These are phyloP conservation scores for Taphrina confusa DNA, from an alignment of 1,139 yeast species.

Conservation along the genomic window DNA sequence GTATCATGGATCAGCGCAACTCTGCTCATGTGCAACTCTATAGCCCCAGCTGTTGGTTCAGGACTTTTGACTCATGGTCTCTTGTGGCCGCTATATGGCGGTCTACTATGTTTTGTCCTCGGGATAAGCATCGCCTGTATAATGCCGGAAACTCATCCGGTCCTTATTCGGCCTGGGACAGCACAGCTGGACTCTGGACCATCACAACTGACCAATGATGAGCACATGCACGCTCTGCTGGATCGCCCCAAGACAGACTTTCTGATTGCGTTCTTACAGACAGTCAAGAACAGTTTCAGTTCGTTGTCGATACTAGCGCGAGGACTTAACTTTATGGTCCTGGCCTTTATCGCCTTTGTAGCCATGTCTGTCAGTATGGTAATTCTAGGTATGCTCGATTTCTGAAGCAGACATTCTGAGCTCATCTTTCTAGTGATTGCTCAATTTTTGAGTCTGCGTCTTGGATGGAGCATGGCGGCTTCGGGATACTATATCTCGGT, in stretches of 20 bases:
- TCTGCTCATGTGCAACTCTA: neutral
- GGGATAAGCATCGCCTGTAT: neutral
- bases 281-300: neutral
- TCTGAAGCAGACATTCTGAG: neutral
- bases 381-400: neutral
- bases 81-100: conserved; percentile 3
- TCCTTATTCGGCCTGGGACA: neutral
- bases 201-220: conserved; percentile 5
- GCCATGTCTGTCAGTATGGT: neutral
- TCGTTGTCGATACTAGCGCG: neutral
- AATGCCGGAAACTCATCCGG: conserved; percentile 6
- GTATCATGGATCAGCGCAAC: neutral
- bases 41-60: neutral
- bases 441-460: neutral
- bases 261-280: neutral
- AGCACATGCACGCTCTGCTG: conserved; percentile 10
- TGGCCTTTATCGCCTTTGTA: conserved; percentile 1
- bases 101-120: neutral
- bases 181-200: too few relatives aligned
- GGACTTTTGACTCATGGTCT: neutral
- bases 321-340: conserved; percentile 1
- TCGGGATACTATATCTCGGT: conserved; percentile 1
- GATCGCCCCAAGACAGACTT: neutral
- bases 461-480: neutral
- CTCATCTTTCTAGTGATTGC: conserved; percentile 6